These are phyloP conservation scores for Boletus mariae DNA, from an alignment of 1,284 basidiomycete species.

Conservation along the genomic window DNA sequence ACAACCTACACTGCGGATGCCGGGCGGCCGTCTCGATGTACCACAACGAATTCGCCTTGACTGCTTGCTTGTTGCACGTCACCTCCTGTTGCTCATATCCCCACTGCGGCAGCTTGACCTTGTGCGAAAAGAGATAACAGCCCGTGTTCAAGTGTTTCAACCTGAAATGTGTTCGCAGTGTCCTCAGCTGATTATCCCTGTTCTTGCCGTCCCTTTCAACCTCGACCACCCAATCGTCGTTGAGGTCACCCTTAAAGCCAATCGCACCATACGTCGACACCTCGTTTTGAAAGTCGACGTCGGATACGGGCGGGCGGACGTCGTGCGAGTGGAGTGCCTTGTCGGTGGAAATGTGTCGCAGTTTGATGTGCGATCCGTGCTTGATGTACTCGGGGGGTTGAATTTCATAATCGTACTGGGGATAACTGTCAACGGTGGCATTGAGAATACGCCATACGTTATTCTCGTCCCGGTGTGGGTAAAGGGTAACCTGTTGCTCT, in stretches of 20 bases:
- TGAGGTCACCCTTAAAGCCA: constrained; percentile 83
- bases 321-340: constrained; percentile 96
- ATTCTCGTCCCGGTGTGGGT: constrained; percentile 92
- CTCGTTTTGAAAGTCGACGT: constrained; percentile 99
- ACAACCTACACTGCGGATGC: constrained; percentile 70
- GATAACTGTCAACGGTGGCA: constrained; percentile 49
- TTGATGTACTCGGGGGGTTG: constrained; percentile 64
- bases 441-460: constrained; percentile 88
- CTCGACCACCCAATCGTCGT: constrained; percentile 95
- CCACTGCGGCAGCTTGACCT: constrained; percentile 97
- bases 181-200: constrained; percentile 69
- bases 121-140: constrained; percentile 98
- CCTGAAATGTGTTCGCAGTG: constrained; percentile 82
- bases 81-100: constrained; percentile 98
- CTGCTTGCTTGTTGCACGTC: constrained; percentile 96
- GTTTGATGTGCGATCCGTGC: constrained; percentile 72
- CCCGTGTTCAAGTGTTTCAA: constrained; percentile 84
- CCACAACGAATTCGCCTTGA: constrained; percentile 89
- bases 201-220: constrained; percentile 68
- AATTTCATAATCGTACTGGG: constrained; percentile 53
- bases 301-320: constrained; percentile 90
- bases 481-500: constrained; percentile 98
- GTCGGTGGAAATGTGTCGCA: constrained; percentile 79
- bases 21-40: constrained; percentile 80
- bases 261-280: constrained; percentile 92